phyloP scores from a whole-genome alignment of 495 filamentous ascomycete genomes.

The Neurospora sp. region DNA sequence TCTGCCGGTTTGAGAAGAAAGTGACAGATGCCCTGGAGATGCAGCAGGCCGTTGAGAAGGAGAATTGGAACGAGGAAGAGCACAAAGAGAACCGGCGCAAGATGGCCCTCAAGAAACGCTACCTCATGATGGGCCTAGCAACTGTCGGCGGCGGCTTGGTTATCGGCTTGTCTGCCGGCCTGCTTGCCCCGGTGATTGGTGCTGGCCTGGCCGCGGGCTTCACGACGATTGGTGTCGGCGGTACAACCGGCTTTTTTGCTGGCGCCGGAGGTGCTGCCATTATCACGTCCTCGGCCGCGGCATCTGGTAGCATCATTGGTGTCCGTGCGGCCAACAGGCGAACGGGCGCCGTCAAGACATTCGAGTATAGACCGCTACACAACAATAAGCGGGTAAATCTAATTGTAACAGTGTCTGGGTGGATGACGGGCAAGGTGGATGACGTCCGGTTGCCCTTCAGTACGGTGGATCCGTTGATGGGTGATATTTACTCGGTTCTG shows the following conservation, averaged over 20 bases:
- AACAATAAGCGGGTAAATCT: constrained; percentile 97
- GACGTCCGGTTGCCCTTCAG: constrained; percentile 92
- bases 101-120: constrained; percentile 64
- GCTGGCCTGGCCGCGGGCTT: constrained; percentile 91
- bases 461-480: constrained; percentile 96
- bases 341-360: constrained; percentile 85
- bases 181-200: constrained; percentile 89
- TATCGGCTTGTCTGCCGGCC: constrained; percentile 87
- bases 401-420: constrained; percentile 90
- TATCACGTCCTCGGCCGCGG: constrained; percentile 82
- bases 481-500: constrained; percentile 90
- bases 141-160: constrained; percentile 93
- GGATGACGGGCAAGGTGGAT: constrained; percentile 97
- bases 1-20: constrained; percentile 93
- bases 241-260: constrained; percentile 80
- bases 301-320: constrained; percentile 78
- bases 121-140: constrained; percentile 92
- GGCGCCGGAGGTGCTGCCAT: constrained; percentile 87
- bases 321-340: constrained; percentile 74
- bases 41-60: constrained; percentile 84
- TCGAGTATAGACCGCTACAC: constrained; percentile 92
- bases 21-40: constrained; percentile 96
- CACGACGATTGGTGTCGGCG: constrained; percentile 85
- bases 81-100: constrained; percentile 87
- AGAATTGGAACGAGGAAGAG: constrained; percentile 94